Percentiles rank a stretch among this genome's conserved stretches.
Conservation (phyloP, 2,329 filamentous ascomycete genomes). For the Beauveria sp. region DNA sequence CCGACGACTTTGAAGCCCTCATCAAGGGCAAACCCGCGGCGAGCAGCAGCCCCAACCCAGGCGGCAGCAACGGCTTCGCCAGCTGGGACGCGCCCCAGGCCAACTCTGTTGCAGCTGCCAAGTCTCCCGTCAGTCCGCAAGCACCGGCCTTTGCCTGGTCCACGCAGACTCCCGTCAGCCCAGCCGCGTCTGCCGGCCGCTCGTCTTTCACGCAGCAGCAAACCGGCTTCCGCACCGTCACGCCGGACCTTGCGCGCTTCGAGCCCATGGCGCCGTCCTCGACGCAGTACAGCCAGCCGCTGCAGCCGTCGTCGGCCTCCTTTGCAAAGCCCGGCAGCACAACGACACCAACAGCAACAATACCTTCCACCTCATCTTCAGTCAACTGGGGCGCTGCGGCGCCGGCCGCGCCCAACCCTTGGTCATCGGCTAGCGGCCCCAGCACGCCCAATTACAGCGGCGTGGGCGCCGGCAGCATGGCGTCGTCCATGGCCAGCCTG, state of each 20-base stretch:
- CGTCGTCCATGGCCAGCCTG: slow-evolving; percentile 39
- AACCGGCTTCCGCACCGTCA: slow-evolving; percentile 46
- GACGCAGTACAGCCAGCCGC: slow-evolving; percentile 56
- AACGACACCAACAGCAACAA: background rate
- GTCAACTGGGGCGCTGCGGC: slow-evolving; percentile 41
- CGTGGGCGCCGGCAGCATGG: slow-evolving; percentile 26
- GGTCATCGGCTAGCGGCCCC: slow-evolving; percentile 33
- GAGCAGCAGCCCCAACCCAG: slow-evolving; percentile 19
- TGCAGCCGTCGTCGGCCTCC: slow-evolving; percentile 35
- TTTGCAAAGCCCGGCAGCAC: slow-evolving; percentile 20
- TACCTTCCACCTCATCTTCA: slow-evolving; percentile 28
- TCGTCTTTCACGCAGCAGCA: slow-evolving; percentile 18
- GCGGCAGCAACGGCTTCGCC: slow-evolving; percentile 34
- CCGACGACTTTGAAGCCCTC: slow-evolving; percentile 79
- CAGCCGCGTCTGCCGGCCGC: slow-evolving; percentile 17
- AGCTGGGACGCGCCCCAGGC: slow-evolving; percentile 43
- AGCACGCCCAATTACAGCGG: slow-evolving; percentile 23
- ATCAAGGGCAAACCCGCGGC: slow-evolving; percentile 59
- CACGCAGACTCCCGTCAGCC: slow-evolving; percentile 40
- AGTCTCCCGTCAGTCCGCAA: slow-evolving; percentile 30
- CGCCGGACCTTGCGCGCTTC: slow-evolving; percentile 50
- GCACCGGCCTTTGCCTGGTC: slow-evolving; percentile 57
- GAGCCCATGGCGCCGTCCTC: slow-evolving; percentile 48
- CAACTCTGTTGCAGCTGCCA: slow-evolving; percentile 19
- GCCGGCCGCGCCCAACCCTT: slow-evolving; percentile 36